A percentile compares a stretch with the other conserved stretches of the same genome.
phyloP scores from a whole-genome alignment of 768 basidiomycete species.

The Xerocomellus amylosporus region DNA sequence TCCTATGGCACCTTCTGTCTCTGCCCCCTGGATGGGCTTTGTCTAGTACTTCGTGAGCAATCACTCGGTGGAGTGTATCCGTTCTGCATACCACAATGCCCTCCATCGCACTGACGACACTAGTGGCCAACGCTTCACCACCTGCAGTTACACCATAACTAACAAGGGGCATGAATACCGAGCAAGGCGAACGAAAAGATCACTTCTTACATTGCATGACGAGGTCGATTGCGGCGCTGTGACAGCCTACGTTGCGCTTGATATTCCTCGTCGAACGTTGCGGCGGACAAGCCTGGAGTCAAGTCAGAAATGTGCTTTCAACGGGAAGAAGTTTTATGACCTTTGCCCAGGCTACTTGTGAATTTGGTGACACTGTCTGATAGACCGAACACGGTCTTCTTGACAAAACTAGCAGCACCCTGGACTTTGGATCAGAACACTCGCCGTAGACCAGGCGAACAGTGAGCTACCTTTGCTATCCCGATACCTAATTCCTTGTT shows the following conservation, averaged over 20 bases:
- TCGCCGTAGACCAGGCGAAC: background rate
- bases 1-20: conserved; percentile 87
- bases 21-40: conserved; percentile 97
- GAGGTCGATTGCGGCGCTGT: conserved; percentile 89
- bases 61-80: conserved; percentile 1
- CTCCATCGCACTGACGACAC: conserved; percentile 93
- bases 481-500: conserved; percentile 93
- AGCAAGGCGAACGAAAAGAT: background rate
- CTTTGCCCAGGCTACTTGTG: conserved; percentile 96
- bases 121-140: conserved; percentile 89
- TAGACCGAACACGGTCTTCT: conserved; percentile 97
- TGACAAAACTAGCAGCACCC: conserved; percentile 97
- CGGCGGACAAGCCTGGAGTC: conserved; percentile 83
- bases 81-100: conserved; percentile 72
- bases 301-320: background rate
- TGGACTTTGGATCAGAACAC: conserved; percentile 33
- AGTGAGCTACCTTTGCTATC: conserved; percentile 73
- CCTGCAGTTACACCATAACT: conserved; percentile 97
- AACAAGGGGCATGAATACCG: background rate
- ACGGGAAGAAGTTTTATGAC: conserved; percentile 34
- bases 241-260: conserved; percentile 85
- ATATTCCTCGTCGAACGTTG: conserved; percentile 95
- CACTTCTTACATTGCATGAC: conserved; percentile 81
- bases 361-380: conserved; percentile 98
- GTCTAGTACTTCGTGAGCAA: conserved; percentile 48